These are phyloP conservation scores for Arthrobotrys musiformis DNA, from an alignment of 2,329 filamentous ascomycete genomes.

Conservation along the genomic window DNA sequence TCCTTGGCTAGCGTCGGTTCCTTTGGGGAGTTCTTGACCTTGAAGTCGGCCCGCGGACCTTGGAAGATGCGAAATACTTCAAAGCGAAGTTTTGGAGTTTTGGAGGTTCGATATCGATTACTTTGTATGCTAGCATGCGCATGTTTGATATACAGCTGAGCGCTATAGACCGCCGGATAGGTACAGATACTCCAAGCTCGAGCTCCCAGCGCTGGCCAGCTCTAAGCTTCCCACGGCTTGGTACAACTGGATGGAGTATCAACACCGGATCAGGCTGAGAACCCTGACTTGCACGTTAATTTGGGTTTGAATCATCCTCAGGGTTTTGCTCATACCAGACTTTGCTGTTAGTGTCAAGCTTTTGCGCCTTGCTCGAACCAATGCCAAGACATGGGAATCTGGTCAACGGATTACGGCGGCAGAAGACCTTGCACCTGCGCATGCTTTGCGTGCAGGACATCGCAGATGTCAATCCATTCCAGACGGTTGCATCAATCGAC, in stretches of 20 bases:
- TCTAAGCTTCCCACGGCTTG: background rate
- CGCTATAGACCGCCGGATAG: too few relatives aligned
- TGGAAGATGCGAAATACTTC: background rate
- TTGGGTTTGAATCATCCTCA: background rate
- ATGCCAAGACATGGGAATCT: slow-evolving; percentile 29
- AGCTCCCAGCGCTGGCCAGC: too few relatives aligned
- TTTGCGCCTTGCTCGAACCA: background rate
- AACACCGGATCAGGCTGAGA: background rate
- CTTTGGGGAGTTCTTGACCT: too few relatives aligned
- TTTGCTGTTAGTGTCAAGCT: too few relatives aligned
- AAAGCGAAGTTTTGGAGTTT: background rate
- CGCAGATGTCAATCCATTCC: background rate
- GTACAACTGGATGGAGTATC: background rate
- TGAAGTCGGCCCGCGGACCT: background rate
- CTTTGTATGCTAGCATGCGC: too few relatives aligned
- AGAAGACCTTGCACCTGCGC: background rate
- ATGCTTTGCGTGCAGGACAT: background rate
- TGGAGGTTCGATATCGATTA: background rate
- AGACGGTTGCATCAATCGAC: background rate
- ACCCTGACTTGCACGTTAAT: background rate
- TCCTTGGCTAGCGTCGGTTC: slow-evolving; percentile 2
- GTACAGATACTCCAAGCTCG: too few relatives aligned
- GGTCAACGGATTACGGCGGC: slow-evolving; percentile 18
- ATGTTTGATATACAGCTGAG: too few relatives aligned
- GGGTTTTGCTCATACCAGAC: too few relatives aligned